Evolutionary conservation across 306 rosid genomes (phyloP), one percentile per base, ranked within the genome.

Genomic region (Prunus mongolica): DNA sequence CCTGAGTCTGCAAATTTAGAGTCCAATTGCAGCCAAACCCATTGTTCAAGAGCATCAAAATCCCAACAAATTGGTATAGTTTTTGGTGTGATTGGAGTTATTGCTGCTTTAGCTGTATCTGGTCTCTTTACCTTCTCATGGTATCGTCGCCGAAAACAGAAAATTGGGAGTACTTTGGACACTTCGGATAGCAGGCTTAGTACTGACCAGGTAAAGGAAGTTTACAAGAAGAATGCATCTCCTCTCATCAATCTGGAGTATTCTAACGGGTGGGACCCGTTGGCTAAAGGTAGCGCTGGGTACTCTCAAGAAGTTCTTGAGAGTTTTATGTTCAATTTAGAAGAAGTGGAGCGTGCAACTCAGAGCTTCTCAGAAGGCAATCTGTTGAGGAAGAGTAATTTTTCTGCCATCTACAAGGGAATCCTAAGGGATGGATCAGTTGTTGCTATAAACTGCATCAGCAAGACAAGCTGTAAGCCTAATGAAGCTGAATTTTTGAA

Each of bases 381-480:
- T 76, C 81, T 91, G 67, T 72, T 93, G 76, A 83, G 82, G 65
- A 93, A 86, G 87, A 82, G 82, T 70, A 85, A 73, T 38, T 85
- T 90, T 80, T 88, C 91, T 0, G 74, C 89, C 65, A 41, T 81
- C 70, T 93, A 88, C 80, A 80, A 83, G 65, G 98, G 98, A 11
- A 38, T 83, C 65, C 49, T 93, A 70, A 87, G 94, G 77, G 94
- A 91, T 63, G 94, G 97, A 25, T 93, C 97, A 11, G 71, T 72
- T 78, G 97, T 90, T 73, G 86, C 81, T 16, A 34, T 93, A 75
- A 93, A 90, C 65, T 83, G 96, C 88, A 84, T 93, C 65, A 77
- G 89, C 67, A 91, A 87, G 85, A 89, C 93, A 18, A 90, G 92
- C 84, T 94, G 98, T 80, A 92, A 89, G 60, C 86, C 97, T 52